phyloP scores from a whole-genome alignment of 768 basidiomycete species.

The Cystofilobasidium capitatum region DNA sequence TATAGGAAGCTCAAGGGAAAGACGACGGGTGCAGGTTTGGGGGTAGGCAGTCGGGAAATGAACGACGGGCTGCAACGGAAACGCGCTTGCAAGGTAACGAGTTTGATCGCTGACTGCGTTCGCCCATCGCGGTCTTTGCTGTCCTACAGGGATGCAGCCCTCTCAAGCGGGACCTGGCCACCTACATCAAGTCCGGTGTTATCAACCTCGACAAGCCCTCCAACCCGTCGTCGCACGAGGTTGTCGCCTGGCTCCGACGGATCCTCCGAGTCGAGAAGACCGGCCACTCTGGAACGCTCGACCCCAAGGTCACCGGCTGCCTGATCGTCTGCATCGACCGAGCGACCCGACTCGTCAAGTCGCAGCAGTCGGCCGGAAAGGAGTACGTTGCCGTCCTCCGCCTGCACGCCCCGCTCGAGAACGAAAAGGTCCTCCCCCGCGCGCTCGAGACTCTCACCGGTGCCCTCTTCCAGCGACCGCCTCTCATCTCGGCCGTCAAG shows the following conservation, averaged over 20 bases:
- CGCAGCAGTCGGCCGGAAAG: conserved; percentile 98
- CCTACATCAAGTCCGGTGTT: conserved; percentile 95
- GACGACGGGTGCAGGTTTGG: too few relatives aligned
- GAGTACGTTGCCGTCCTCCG: conserved; percentile 97
- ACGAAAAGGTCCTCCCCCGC: conserved; percentile 76
- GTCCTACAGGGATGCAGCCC: conserved; percentile 63
- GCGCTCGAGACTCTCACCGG: conserved; percentile 94
- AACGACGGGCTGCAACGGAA: too few relatives aligned
- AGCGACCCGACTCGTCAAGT: conserved; percentile 93
- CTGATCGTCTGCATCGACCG: conserved; percentile 98
- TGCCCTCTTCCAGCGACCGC: conserved; percentile 96
- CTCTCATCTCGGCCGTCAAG: conserved; percentile 97
- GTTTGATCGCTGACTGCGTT: too few relatives aligned
- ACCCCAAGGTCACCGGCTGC: conserved; percentile 98
- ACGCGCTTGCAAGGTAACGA: too few relatives aligned
- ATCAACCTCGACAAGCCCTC: conserved; percentile 99
- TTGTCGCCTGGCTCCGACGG: conserved; percentile 96
- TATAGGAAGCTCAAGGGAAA: too few relatives aligned
- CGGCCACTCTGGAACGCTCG: conserved; percentile 94
- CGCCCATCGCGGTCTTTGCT: background rate
- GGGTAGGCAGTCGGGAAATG: too few relatives aligned
- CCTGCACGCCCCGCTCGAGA: conserved; percentile 70
- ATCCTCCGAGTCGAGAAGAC: conserved; percentile 96
- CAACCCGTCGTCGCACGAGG: conserved; percentile 97
- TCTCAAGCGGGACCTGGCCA: conserved; percentile 81